phyloP scores from a whole-genome alignment of 169 alveolate genomes.

The Theileria parva region DNA sequence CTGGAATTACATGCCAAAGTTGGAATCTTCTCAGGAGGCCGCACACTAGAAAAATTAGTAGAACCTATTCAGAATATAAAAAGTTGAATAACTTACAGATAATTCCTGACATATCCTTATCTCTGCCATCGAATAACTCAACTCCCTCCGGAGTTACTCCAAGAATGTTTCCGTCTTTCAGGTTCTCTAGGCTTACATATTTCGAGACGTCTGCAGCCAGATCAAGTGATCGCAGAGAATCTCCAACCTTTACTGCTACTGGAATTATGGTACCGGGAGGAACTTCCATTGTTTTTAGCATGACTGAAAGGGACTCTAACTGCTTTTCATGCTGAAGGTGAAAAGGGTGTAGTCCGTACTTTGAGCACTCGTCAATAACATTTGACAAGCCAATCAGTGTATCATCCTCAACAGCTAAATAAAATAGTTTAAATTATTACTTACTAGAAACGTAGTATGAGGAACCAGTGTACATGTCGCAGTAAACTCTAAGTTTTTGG shows the following conservation, averaged over 20 bases:
- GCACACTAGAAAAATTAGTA: constrained; percentile 65
- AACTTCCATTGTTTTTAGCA: constrained; percentile 60
- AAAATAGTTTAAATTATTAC: constrained; percentile 39
- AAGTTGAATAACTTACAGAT: constrained; percentile 56
- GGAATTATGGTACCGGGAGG: constrained; percentile 54
- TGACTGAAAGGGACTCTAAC: constrained; percentile 31
- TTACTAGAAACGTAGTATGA: constrained; percentile 74
- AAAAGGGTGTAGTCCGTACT: constrained; percentile 58
- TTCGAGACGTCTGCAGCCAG: constrained; percentile 43
- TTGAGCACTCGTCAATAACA: constrained; percentile 38
- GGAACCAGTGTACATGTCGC: constrained; percentile 84
- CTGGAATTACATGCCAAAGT: constrained; percentile 76
- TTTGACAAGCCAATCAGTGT: constrained; percentile 63
- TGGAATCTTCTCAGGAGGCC: constrained; percentile 71
- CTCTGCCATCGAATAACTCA: constrained; percentile 68
- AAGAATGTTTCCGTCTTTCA: constrained; percentile 55
- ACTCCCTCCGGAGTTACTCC: constrained; percentile 66
- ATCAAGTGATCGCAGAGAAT: constrained; percentile 54
- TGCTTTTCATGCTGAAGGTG: constrained; percentile 58
- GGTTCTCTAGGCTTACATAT: not conserved
- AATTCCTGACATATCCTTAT: constrained; percentile 73
- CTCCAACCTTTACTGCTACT: constrained; percentile 53
- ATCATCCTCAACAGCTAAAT: constrained; percentile 49
- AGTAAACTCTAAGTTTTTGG: constrained; percentile 80
- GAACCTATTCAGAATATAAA: constrained; percentile 55